These are phyloP conservation scores for Globisporangium carolinianum DNA, from an alignment of 352 stramenopile species.

Conservation along the genomic window DNA sequence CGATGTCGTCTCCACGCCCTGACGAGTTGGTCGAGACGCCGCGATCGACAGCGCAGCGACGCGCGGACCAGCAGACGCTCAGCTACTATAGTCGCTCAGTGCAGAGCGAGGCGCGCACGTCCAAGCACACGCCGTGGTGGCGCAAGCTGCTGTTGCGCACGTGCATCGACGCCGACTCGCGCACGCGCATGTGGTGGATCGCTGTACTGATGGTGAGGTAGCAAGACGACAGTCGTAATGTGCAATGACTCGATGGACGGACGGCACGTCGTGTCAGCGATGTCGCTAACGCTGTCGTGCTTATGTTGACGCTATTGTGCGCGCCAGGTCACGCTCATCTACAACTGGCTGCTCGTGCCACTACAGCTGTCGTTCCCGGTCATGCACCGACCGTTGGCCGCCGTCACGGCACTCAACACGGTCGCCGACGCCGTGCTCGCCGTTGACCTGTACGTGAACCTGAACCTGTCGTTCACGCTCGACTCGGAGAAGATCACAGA, in stretches of 20 bases:
- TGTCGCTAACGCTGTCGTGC: too few relatives aligned
- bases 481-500: constrained; percentile 48
- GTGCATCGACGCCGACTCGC: constrained; percentile 45
- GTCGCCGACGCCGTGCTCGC: constrained; percentile 24
- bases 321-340: constrained; percentile 8
- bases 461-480: constrained; percentile 37
- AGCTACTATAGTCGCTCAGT: constrained; percentile 4
- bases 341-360: constrained; percentile 44
- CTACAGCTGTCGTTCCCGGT: constrained; percentile 41
- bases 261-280: background rate
- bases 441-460: constrained; percentile 45
- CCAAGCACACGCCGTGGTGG: background rate
- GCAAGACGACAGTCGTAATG: background rate
- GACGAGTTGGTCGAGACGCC: background rate
- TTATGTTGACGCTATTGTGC: background rate
- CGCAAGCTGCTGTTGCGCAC: constrained; percentile 12
- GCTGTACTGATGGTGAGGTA: constrained; percentile 17
- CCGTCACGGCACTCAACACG: constrained; percentile 20
- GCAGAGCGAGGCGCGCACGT: background rate
- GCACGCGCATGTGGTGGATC: constrained; percentile 36
- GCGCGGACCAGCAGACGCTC: background rate
- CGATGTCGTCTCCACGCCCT: background rate
- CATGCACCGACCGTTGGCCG: background rate
- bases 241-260: background rate
- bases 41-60: background rate